phyloP scores from a whole-genome alignment of 495 filamentous ascomycete species.

The Talaromyces wortmannii region DNA sequence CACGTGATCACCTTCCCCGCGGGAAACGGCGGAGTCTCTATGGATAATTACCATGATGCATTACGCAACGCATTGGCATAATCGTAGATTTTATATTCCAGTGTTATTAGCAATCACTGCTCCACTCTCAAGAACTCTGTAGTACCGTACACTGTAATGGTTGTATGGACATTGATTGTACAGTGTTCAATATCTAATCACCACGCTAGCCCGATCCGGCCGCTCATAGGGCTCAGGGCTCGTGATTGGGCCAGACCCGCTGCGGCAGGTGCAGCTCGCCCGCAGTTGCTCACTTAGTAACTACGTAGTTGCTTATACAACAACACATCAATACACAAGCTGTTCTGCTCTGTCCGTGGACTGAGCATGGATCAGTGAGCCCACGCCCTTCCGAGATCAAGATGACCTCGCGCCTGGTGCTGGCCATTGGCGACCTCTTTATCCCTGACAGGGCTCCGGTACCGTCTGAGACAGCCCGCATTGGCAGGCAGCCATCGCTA shows the following conservation, averaged over 20 bases:
- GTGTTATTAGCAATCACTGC: too few relatives aligned
- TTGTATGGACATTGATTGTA: background rate
- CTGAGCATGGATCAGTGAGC: constrained; percentile 25
- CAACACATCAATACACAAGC: background rate
- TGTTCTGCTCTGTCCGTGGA: background rate
- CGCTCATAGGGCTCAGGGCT: background rate
- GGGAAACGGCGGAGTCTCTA: too few relatives aligned
- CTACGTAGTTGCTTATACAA: background rate
- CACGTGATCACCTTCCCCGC: too few relatives aligned
- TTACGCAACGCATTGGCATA: too few relatives aligned
- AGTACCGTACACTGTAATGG: background rate
- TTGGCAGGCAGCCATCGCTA: background rate
- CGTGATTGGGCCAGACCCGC: too few relatives aligned
- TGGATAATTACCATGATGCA: too few relatives aligned
- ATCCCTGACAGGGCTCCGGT: constrained; percentile 93
- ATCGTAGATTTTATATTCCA: too few relatives aligned
- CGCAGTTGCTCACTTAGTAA: background rate
- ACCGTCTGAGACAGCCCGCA: constrained; percentile 15
- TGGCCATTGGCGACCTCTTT: constrained; percentile 95
- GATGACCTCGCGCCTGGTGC: constrained; percentile 77
- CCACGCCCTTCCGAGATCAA: constrained; percentile 12
- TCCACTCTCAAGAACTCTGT: too few relatives aligned
- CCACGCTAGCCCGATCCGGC: background rate
- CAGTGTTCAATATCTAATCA: background rate
- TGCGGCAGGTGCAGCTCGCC: too few relatives aligned